Base-by-base conservation (phyloP, 495 filamentous ascomycete genomes). In the Annulohypoxylon maeteangense region DNA sequence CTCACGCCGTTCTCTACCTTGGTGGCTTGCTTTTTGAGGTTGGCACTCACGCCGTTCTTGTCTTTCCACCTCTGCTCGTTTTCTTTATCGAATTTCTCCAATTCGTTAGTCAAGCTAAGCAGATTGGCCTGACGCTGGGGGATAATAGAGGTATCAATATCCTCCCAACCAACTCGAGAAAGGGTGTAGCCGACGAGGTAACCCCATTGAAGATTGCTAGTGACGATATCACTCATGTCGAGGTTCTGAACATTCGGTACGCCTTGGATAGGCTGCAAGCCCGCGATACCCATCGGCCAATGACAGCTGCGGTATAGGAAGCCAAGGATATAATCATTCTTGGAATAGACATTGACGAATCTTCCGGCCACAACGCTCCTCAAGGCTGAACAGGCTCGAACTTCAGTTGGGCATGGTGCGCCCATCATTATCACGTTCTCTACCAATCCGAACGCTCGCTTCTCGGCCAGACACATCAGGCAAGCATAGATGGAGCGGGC, bases 361-460 rank as follows among this genome's bases (percentile, higher is more conserved):
- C 87, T 81, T 4, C 85, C 85, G 29, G 82, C 71, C 18, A 89
- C 87, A 4, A 89, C 83, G 67, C 82, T 85, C 65, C 82, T 85
- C 79, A 89, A 83, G 53, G 81, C 76, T 50, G 86, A 75, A 87
- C 87, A 89, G 22, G 79, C 78, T 3, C 78, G 74, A 34, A 80
- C 78, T 61, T 87, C 86, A 7, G 81, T 81, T 0, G 95, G 95
- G 2, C 88, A 88, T 1, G 95, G 93, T 0, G 91, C 86, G 8
- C 95, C 95, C 74, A 98, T 91, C 31, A 99, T 66, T 16, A 97
- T 88, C 3, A 87, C 95, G 29, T 90, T 91, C 71, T 98, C 95
- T 11, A 99, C 84, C 3, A 98, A 74, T 0, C 95, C 95, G 78
- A 97, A 97, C 0, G 90, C 93, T 65, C 87, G 84, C 59, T 92